phyloP scores from a whole-genome alignment of 2,329 filamentous ascomycete species.

The Aulographum hederae region DNA sequence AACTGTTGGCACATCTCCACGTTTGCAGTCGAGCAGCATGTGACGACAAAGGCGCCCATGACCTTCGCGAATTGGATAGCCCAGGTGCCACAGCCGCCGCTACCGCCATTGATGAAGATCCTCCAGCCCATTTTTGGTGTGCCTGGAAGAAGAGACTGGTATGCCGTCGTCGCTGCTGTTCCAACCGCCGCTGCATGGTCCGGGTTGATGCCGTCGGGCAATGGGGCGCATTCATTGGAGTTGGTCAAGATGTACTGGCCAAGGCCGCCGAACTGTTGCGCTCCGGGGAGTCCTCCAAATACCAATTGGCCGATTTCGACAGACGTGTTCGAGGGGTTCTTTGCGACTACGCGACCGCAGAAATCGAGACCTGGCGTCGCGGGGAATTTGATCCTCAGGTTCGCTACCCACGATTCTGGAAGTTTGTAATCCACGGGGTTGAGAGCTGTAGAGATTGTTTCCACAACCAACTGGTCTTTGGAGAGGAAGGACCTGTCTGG shows the following conservation, averaged over 20 bases:
- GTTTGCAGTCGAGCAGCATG: constrained; percentile 39
- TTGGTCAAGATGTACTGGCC: constrained; percentile 18
- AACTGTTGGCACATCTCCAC: constrained; percentile 35
- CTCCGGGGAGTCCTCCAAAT: constrained; percentile 17
- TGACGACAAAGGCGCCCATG: constrained; percentile 39
- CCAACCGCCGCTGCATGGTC: constrained; percentile 19
- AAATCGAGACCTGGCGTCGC: constrained; percentile 32
- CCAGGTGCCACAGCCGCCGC: constrained; percentile 40
- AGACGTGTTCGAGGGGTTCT: constrained; percentile 10
- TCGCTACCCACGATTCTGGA: constrained; percentile 30
- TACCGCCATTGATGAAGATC: constrained; percentile 4
- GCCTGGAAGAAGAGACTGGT: constrained; percentile 15
- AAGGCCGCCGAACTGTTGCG: constrained; percentile 15
- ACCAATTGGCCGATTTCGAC: constrained; percentile 20
- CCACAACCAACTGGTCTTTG: constrained; percentile 33
- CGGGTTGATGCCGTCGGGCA: constrained; percentile 12
- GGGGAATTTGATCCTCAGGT: constrained; percentile 18
- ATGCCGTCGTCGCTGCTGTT: constrained; percentile 20
- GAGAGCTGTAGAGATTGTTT: constrained; percentile 33
- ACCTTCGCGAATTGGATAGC: constrained; percentile 46
- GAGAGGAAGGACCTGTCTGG: constrained; percentile 19
- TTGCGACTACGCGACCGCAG: constrained; percentile 27
- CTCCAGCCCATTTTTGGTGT: constrained; percentile 12
- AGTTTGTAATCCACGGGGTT: constrained; percentile 50
- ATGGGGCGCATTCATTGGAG: constrained; percentile 7